phyloP scores from a whole-genome alignment of 495 filamentous ascomycete genomes.

The Hypoxylon fuscum region DNA sequence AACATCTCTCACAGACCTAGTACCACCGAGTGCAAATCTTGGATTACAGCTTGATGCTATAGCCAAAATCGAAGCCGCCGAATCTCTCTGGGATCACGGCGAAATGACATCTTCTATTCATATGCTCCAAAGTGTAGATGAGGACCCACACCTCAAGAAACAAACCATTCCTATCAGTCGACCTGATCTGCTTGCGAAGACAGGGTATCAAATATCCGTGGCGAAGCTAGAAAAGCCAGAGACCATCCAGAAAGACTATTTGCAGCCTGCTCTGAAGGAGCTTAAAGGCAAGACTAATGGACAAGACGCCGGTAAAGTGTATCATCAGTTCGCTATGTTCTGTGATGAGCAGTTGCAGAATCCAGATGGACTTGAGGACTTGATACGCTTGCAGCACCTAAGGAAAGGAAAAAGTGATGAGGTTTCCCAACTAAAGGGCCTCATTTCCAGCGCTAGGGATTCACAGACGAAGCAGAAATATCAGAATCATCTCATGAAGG shows the following conservation, averaged over 20 bases:
- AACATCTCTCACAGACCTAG: constrained; percentile 79
- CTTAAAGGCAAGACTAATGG: constrained; percentile 74
- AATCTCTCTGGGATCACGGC: constrained; percentile 93
- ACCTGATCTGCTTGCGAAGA: constrained; percentile 83
- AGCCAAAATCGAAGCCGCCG: constrained; percentile 80
- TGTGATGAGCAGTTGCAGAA: constrained; percentile 94
- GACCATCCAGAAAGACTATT: constrained; percentile 82
- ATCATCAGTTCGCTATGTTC: constrained; percentile 92
- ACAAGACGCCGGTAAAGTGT: constrained; percentile 84
- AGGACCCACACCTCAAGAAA: constrained; percentile 67
- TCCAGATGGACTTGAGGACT: constrained; percentile 82
- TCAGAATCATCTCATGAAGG: constrained; percentile 60
- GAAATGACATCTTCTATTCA: constrained; percentile 90
- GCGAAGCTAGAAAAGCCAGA: constrained; percentile 94
- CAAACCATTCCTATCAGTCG: constrained; percentile 79
- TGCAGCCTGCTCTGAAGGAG: constrained; percentile 83
- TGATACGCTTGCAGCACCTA: constrained; percentile 80
- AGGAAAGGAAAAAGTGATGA: constrained; percentile 83
- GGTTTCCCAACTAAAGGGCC: constrained; percentile 70
- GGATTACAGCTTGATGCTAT: constrained; percentile 80
- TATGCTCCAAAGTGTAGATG: constrained; percentile 80
- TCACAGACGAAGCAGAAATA: constrained; percentile 52
- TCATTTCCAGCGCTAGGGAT: constrained; percentile 51
- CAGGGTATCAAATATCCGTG: constrained; percentile 88
- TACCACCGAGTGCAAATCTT: constrained; percentile 68